A percentile compares a stretch with the other conserved stretches of the same genome.
phyloP scores from a whole-genome alignment of 164 flowering plant genomes.

The grape (Vitis vinifera) region DNA sequence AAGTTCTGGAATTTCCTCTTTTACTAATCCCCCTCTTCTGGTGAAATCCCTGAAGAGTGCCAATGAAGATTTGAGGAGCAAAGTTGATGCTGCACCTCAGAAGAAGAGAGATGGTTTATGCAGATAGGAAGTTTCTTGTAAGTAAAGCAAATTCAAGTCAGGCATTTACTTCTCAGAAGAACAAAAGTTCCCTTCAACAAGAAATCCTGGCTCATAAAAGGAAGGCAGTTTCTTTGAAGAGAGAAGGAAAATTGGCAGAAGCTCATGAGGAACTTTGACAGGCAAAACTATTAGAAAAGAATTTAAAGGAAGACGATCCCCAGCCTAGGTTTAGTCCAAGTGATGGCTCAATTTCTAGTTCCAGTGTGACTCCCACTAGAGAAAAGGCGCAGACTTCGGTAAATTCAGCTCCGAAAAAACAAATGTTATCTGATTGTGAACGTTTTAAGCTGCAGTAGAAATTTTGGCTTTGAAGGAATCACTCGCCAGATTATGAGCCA shows the following conservation, averaged over 20 bases:
- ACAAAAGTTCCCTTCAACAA: conserved; percentile 31
- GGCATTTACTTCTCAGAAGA: conserved; percentile 17
- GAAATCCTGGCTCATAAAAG: conserved; percentile 61
- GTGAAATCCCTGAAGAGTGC: no score
- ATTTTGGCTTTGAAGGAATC: no score
- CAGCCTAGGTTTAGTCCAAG: conserved; percentile 14
- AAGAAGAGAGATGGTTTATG: conserved; percentile 6
- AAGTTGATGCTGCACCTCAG: conserved; percentile 1
- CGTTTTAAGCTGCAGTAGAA: no score
- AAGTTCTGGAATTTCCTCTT: no score
- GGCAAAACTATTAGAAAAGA: conserved; percentile 71
- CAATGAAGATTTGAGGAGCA: no score
- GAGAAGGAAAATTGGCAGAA: conserved; percentile 78
- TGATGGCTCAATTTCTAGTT: conserved; percentile 18
- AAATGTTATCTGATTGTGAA: no score
- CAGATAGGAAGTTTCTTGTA: conserved; percentile 12
- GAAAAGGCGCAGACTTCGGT: conserved; percentile 29
- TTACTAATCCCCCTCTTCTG: no score
- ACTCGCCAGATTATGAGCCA: no score
- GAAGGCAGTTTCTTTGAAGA: conserved; percentile 67
- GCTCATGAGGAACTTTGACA: conserved; percentile 71
- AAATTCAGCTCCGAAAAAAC: background rate
- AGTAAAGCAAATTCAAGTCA: conserved; percentile 10
- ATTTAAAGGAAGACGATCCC: conserved; percentile 29
- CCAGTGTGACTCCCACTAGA: conserved; percentile 24